phyloP scores from a whole-genome alignment of 1,284 basidiomycete genomes.

The Boletellus dicymbophilus region DNA sequence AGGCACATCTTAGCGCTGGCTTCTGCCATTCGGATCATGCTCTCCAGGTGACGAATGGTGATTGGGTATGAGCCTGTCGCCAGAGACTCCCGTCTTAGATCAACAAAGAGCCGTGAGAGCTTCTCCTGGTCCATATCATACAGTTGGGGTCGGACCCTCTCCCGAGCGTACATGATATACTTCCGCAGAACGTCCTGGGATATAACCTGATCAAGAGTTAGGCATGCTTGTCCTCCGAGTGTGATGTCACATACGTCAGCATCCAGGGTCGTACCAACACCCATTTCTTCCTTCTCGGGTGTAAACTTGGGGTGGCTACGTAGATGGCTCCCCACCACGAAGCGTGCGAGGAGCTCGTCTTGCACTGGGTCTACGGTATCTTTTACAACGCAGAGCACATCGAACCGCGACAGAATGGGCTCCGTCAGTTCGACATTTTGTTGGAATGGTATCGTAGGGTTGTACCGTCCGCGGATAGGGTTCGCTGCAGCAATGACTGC shows the following conservation, averaged over 20 bases:
- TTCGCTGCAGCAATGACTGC: slow-evolving; percentile 98
- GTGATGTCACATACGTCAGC: slow-evolving; percentile 71
- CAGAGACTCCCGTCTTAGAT: slow-evolving; percentile 93
- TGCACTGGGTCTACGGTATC: slow-evolving; percentile 96
- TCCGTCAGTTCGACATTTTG: slow-evolving; percentile 99
- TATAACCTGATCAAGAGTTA: slow-evolving; percentile 68
- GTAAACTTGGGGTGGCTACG: slow-evolving; percentile 95
- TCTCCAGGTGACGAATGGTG: slow-evolving; percentile 97
- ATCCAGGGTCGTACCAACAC: slow-evolving; percentile 87
- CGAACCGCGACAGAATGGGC: slow-evolving; percentile 98
- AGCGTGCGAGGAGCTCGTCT: slow-evolving; percentile 95
- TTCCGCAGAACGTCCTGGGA: slow-evolving; percentile 97
- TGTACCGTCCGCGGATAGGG: slow-evolving; percentile 94
- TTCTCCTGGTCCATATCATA: slow-evolving; percentile 97
- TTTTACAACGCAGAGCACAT: slow-evolving; percentile 98
- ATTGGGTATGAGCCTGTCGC: slow-evolving; percentile 98
- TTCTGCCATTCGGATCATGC: slow-evolving; percentile 99
- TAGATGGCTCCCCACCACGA: slow-evolving; percentile 96
- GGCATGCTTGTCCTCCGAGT: slow-evolving; percentile 1
- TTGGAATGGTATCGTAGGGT: slow-evolving; percentile 96
- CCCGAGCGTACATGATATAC: slow-evolving; percentile 99
- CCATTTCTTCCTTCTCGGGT: slow-evolving; percentile 81
- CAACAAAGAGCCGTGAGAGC: slow-evolving; percentile 92
- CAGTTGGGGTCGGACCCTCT: slow-evolving; percentile 90
- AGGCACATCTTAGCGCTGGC: slow-evolving; percentile 99